Conservation (phyloP, 805 yeast species). For the Metschnikowia gruessii region DNA sequence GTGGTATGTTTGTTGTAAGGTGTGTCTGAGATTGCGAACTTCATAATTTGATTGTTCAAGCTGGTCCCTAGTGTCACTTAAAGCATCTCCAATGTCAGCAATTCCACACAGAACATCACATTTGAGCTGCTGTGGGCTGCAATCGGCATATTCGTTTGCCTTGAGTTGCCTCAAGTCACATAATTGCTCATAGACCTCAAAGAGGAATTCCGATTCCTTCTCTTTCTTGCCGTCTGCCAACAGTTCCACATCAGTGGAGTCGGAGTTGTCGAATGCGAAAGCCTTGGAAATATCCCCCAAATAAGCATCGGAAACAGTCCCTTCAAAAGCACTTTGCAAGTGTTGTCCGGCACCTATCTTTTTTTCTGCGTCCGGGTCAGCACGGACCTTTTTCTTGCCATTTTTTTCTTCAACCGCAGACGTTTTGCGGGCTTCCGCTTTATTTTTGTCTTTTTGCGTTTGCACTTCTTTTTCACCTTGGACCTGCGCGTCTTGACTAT, state of each 20-base stretch:
- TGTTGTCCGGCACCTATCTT: slow-evolving; percentile 8
- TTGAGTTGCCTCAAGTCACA: slow-evolving; percentile 5
- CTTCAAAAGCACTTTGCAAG: slow-evolving; percentile 8
- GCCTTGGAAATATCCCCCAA: not conserved
- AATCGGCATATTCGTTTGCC: not conserved
- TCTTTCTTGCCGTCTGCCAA: slow-evolving; percentile 1
- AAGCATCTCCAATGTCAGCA: slow-evolving; percentile 7
- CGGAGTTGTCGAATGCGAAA: slow-evolving; percentile 9
- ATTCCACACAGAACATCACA: slow-evolving; percentile 8
- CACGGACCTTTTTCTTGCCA: not conserved
- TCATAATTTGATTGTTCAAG: slow-evolving; percentile 3
- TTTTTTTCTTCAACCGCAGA: not conserved
- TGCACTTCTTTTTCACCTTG: not conserved
- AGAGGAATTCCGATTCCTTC: slow-evolving; percentile 1
- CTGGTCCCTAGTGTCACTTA: slow-evolving; percentile 2
- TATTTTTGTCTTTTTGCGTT: not conserved
- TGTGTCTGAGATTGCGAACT: slow-evolving; percentile 1
- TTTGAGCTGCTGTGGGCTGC: slow-evolving; percentile 3
- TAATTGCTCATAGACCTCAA: slow-evolving; percentile 9
- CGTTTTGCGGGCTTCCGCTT: not conserved
- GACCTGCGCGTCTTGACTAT: not conserved
- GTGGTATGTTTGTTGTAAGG: slow-evolving; percentile 4
- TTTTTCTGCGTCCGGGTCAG: slow-evolving; percentile 1
- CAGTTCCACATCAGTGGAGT: slow-evolving; percentile 17
- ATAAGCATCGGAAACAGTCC: not conserved